phyloP scores from a whole-genome alignment of 2,329 filamentous ascomycete species.

The Cordyceps fumosorosea region DNA sequence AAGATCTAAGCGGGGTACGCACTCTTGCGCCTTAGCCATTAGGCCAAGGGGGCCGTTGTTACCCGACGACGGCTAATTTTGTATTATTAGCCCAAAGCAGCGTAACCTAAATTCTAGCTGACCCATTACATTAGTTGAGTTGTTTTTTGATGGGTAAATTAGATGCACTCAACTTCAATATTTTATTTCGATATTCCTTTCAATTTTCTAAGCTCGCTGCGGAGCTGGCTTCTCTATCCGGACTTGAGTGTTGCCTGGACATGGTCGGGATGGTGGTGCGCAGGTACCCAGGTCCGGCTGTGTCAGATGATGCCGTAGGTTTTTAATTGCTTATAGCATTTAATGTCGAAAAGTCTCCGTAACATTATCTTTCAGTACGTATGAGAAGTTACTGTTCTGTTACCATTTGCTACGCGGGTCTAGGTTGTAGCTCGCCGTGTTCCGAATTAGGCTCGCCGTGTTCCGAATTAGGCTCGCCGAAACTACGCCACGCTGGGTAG shows the following conservation, averaged over 20 bases:
- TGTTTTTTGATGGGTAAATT: neutral
- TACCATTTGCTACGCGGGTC: too few relatives aligned
- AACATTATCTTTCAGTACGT: too few relatives aligned
- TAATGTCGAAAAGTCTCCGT: too few relatives aligned
- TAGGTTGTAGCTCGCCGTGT: neutral
- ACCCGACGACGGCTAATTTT: neutral
- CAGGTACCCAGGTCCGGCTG: too few relatives aligned
- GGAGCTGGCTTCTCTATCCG: neutral
- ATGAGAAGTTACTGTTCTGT: too few relatives aligned
- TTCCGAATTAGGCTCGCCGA: slow-evolving; percentile 1
- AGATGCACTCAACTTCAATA: too few relatives aligned
- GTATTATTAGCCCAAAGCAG: neutral
- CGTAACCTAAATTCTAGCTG: neutral
- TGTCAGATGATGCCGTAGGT: neutral
- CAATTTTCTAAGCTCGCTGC: neutral
- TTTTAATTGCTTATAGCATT: neutral
- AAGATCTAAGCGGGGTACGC: slow-evolving; percentile 12
- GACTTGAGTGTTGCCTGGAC: neutral
- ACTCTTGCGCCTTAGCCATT: slow-evolving; percentile 14
- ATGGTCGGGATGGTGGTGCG: too few relatives aligned
- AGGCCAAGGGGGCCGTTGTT: slow-evolving; percentile 13
- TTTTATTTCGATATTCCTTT: neutral
- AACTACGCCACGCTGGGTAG: neutral
- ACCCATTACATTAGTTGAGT: too few relatives aligned
- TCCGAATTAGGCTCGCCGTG: neutral